Evolutionary conservation across 768 basidiomycete species (phyloP), one percentile per base, ranked within the genome.

Genomic region (Tulasnella sp.): DNA sequence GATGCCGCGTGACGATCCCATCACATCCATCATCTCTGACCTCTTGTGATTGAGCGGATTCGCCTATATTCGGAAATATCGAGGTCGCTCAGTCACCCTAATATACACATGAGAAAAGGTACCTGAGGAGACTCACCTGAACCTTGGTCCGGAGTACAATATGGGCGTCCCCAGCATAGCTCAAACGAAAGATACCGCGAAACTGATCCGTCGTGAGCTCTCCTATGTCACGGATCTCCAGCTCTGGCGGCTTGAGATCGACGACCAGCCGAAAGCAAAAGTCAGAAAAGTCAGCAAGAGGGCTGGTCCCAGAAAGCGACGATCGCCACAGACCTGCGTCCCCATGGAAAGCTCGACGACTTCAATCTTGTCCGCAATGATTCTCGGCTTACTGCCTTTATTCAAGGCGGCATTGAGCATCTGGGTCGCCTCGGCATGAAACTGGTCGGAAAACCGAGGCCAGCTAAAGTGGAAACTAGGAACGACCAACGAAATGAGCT

Each of bases 341-440:
- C 96, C 96, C 96, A 99, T 98, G 71, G 97, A 86, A n/a, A 99
- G 73, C 68, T 98, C 96, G 52, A 96, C 87, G 29, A 99, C 96
- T 69, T 98, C 91, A 62, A 99, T 98, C 69, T 79, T 84, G 72
- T 94, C 96, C 52, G 91, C 93, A 63, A 98, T 97, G 65, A 99
- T 86, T 27, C 92, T 91, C 1, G 94, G 96, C 67, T 96, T 97
- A 72, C 83, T 86, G 62, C 96, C 96, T 75, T 96, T 90, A 76
- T 91, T 91, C 70, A 93, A 86, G 40, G 89, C 88, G n/a, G 82
- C 84, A 62, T 92, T 91, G 72, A 98, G 84, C 87, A 96, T 92
- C 63, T 88, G 83, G 62, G 91, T 89, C 29, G 94, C 94, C 80
- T 94, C 86, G 67, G 83, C 81, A 72, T 96, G 91, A 66, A 97